Evolutionary conservation across 2,329 filamentous ascomycete genomes (phyloP), one percentile per base, ranked within the genome.

Genomic region (Teratosphaeria zuluensis): DNA sequence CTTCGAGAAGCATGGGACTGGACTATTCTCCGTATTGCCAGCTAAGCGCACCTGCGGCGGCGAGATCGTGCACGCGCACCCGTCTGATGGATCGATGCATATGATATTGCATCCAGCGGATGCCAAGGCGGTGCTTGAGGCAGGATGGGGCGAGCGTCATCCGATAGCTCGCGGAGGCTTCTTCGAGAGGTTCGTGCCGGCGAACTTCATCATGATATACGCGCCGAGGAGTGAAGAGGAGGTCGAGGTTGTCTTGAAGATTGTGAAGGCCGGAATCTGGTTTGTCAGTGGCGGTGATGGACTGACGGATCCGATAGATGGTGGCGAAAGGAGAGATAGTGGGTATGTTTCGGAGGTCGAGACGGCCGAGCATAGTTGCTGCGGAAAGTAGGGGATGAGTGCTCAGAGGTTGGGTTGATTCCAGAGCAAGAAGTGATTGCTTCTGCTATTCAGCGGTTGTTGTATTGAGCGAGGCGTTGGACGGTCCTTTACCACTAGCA

Each of bases 21-120:
- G 86, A 0, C 79, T 95, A 0, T 94, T 92, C 72, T 81, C 87
- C 0, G 77, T 76, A 2, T 77, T 81, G 55, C 85, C 86, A 0
- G 77, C 87, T 62, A 87, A 87, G 68, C 81, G 69, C 81, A 89
- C 84, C 11, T 90, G 87, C 65, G 83, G 86, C 64, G 89, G 89
- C n/a, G 90, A 95, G 74, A 82, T 95, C 51, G 88, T 84, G 66
- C 90, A 95, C 71, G 83, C 90, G 11, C 90, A 95, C 73, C 82
- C 85, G 54, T 85, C 81, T 28, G 90, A 94, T 64, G 83, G 87
- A 61, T 88, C 84, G 3, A 78, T 94, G 80, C 90, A 95, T 72
- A 78, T 94, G 75, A 89, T 84, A 54, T 78, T 95, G 56, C 89
- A 94, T 68, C 89, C 89, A 0, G 82, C 86, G 51, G 90, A 95